Evolutionary conservation across 1,284 basidiomycete species (phyloP).

Genomic region (Coniferiporia sulphurascens): DNA sequence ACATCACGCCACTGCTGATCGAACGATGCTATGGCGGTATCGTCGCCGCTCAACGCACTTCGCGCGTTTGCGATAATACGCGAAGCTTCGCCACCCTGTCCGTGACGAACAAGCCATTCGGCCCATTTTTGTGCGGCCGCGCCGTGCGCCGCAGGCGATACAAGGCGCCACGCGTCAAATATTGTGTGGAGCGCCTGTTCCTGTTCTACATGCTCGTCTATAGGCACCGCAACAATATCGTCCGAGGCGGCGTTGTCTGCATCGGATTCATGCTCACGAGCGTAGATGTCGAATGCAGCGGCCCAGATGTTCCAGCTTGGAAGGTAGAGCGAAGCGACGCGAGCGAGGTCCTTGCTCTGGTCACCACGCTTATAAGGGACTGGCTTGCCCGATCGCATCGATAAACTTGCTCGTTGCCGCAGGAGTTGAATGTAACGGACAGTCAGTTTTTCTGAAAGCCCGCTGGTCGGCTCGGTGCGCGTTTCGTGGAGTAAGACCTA

Average conservation of each 20-base stretch:
- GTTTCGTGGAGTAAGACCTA: slow-evolving; percentile 14
- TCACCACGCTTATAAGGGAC: slow-evolving; percentile 21
- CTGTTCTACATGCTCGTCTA: slow-evolving; percentile 15
- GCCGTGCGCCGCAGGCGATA: slow-evolving; percentile 27
- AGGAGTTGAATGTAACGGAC: slow-evolving; percentile 17
- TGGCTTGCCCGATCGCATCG: slow-evolving; percentile 7
- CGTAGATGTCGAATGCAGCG: slow-evolving; percentile 30
- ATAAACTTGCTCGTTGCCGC: slow-evolving; percentile 20
- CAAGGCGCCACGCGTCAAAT: slow-evolving; percentile 40
- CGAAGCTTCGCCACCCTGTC: slow-evolving; percentile 34
- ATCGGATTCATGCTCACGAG: neutral
- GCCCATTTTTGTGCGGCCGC: slow-evolving; percentile 42
- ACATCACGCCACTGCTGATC: slow-evolving; percentile 28
- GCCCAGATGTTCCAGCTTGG: slow-evolving; percentile 42
- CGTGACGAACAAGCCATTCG: slow-evolving; percentile 38
- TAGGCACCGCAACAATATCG: neutral
- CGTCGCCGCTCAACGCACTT: slow-evolving; percentile 23
- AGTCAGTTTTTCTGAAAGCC: slow-evolving; percentile 13
- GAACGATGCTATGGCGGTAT: slow-evolving; percentile 18
- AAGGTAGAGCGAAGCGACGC: slow-evolving; percentile 38
- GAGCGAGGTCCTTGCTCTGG: slow-evolving; percentile 35
- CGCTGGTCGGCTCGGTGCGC: slow-evolving; percentile 15
- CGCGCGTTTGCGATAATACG: slow-evolving; percentile 30
- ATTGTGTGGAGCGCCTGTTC: slow-evolving; percentile 30
- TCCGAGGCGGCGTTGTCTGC: neutral